Percentiles rank a stretch among this genome's conserved stretches.
These are phyloP conservation scores for Cordyceps javanica DNA, from an alignment of 2,329 filamentous ascomycete genomes.

Conservation along the genomic window DNA sequence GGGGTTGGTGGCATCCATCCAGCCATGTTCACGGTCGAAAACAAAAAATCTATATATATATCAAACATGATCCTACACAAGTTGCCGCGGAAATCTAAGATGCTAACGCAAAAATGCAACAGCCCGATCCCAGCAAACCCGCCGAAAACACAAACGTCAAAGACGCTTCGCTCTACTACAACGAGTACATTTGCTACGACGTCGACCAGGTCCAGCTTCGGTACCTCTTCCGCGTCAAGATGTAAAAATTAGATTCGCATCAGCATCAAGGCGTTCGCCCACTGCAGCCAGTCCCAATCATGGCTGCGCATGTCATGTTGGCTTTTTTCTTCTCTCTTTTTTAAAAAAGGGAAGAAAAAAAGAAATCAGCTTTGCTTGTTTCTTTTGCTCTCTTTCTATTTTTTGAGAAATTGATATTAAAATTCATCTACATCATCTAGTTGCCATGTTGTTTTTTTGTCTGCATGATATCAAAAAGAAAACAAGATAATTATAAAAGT, in stretches of 20 bases:
- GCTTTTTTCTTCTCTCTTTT: too few relatives aligned
- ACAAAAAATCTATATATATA: too few relatives aligned
- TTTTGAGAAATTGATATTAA: not conserved
- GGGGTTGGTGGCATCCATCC: too few relatives aligned
- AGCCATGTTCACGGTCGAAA: too few relatives aligned
- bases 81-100: not conserved
- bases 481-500: too few relatives aligned
- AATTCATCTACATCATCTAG: not conserved
- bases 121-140: slow-evolving; percentile 43
- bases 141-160: slow-evolving; percentile 43
- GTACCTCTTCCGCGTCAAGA: slow-evolving; percentile 61
- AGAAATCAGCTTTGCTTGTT: not conserved
- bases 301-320: not conserved
- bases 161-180: slow-evolving; percentile 52
- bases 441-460: too few relatives aligned
- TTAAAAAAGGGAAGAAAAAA: too few relatives aligned
- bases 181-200: slow-evolving; percentile 70
- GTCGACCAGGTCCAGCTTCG: slow-evolving; percentile 62
- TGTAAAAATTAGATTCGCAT: slow-evolving; percentile 23
- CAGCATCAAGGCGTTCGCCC: too few relatives aligned
- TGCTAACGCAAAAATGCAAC: not conserved
- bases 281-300: too few relatives aligned
- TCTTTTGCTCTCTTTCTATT: too few relatives aligned
- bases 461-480: not conserved
- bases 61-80: too few relatives aligned